Percentiles rank a stretch among this genome's conserved stretches.
Conservation (phyloP, 2,329 filamentous ascomycete genomes). For the Fusarium kyushuense region DNA sequence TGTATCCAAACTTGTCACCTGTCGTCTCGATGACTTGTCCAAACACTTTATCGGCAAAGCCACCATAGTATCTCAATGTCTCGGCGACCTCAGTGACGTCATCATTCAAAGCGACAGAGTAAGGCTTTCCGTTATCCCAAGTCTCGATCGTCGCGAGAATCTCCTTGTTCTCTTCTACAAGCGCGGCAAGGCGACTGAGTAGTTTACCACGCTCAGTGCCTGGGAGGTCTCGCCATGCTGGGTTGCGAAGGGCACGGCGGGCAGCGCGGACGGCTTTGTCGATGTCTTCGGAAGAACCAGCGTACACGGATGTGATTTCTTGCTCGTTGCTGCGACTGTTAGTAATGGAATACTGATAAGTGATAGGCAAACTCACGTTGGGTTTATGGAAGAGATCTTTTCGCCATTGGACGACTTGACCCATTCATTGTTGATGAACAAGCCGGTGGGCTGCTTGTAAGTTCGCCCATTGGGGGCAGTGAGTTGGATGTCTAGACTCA, state of each 20-base stretch:
- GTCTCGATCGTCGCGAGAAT: constrained; percentile 70
- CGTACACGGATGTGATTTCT: constrained; percentile 51
- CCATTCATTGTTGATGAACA: constrained; percentile 85
- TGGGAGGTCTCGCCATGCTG: constrained; percentile 76
- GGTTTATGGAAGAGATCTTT: constrained; percentile 72
- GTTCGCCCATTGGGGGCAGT: constrained; percentile 70
- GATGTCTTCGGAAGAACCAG: constrained; percentile 49
- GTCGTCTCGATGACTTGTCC: constrained; percentile 80
- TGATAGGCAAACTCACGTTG: constrained; percentile 45
- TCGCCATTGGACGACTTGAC: constrained; percentile 67
- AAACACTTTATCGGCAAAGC: constrained; percentile 82
- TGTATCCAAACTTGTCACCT: constrained; percentile 78
- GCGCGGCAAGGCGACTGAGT: constrained; percentile 76
- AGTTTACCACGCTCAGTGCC: constrained; percentile 75
- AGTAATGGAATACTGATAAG: background rate
- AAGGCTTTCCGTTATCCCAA: constrained; percentile 83
- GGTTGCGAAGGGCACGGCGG: constrained; percentile 74
- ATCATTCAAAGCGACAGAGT: constrained; percentile 72
- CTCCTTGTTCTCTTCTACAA: constrained; percentile 73
- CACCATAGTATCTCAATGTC: constrained; percentile 78
- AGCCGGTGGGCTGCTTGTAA: constrained; percentile 74
- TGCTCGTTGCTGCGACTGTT: constrained; percentile 46
- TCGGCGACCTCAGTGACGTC: constrained; percentile 65
- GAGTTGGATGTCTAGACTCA: constrained; percentile 47
- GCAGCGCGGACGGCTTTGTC: constrained; percentile 59